These are phyloP conservation scores for Cladosporium sphaerospermum DNA, from an alignment of 2,329 filamentous ascomycete genomes.

Conservation along the genomic window DNA sequence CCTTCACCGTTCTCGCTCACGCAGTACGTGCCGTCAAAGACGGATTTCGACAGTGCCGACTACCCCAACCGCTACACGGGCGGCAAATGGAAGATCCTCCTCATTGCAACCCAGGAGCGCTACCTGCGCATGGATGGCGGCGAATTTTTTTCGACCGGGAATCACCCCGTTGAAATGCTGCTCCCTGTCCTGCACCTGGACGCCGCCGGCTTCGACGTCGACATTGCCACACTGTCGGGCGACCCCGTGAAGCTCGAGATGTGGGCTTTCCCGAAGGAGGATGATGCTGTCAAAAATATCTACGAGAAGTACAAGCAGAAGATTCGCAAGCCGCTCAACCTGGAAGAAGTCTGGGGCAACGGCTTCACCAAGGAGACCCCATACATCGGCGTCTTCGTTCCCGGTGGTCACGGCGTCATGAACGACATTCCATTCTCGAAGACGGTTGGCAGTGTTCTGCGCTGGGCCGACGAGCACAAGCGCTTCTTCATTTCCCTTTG, in stretches of 20 bases:
- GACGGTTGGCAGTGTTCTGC: constrained; percentile 15
- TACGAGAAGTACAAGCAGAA: constrained; percentile 18
- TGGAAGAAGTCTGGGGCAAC: constrained; percentile 16
- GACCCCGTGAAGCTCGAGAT: constrained; percentile 20
- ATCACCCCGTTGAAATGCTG: constrained; percentile 21
- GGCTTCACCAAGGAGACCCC: constrained; percentile 19
- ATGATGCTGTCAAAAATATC: constrained; percentile 17
- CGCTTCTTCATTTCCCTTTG: constrained; percentile 18
- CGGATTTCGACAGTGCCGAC: constrained; percentile 19
- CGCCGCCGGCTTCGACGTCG: constrained; percentile 17
- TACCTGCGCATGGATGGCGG: constrained; percentile 18
- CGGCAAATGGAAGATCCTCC: constrained; percentile 19
- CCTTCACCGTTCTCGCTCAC: constrained; percentile 19
- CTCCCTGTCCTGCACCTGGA: constrained; percentile 19
- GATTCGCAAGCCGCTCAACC: constrained; percentile 14
- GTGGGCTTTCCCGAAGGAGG: constrained; percentile 19
- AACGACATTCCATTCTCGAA: constrained; percentile 17
- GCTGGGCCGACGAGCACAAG: constrained; percentile 17
- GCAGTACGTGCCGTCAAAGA: constrained; percentile 18
- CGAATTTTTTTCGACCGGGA: constrained; percentile 21
- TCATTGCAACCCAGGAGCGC: constrained; percentile 19
- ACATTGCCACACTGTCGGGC: constrained; percentile 18
- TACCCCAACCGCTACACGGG: constrained; percentile 18
- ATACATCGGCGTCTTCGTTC: constrained; percentile 18
- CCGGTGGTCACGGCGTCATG: constrained; percentile 17